A percentile compares a stretch with the other conserved stretches of the same genome.
These are phyloP conservation scores for Claviceps africana DNA, from an alignment of 2,329 filamentous ascomycete species.

Conservation along the genomic window DNA sequence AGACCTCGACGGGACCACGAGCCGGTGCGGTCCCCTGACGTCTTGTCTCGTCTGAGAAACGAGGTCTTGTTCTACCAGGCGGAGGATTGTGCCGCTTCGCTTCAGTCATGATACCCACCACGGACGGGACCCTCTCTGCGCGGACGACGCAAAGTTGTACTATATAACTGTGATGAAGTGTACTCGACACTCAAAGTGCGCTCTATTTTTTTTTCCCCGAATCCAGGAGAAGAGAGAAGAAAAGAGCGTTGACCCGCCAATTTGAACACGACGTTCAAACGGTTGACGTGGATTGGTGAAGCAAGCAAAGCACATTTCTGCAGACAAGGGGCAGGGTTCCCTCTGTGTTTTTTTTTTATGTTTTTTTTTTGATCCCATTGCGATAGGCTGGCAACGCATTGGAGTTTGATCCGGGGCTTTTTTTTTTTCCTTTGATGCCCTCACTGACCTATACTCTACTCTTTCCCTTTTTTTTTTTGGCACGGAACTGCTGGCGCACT, in stretches of 20 bases:
- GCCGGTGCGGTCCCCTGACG: slow-evolving; percentile 14
- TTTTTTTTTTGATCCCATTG: background rate
- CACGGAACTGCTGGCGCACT: background rate
- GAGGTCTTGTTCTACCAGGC: slow-evolving; percentile 16
- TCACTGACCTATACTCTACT: background rate
- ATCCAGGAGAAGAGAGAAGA: no score
- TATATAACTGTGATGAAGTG: background rate
- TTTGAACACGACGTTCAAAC: background rate
- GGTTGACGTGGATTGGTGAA: background rate
- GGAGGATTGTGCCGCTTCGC: background rate
- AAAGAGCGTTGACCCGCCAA: background rate
- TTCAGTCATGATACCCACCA: background rate
- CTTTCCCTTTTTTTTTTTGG: background rate
- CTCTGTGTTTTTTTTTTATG: no score
- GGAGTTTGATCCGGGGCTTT: background rate
- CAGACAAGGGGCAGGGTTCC: no score
- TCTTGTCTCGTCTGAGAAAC: slow-evolving; percentile 20
- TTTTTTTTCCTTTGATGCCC: background rate
- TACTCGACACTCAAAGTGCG: background rate
- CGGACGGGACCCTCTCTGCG: background rate
- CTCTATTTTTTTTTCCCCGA: background rate
- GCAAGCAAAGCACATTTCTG: background rate
- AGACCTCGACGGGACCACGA: slow-evolving; percentile 19
- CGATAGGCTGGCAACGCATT: background rate
- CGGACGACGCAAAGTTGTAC: slow-evolving; percentile 1